Base-by-base conservation (phyloP, 768 basidiomycete genomes). In the Boletus reticulatus region DNA sequence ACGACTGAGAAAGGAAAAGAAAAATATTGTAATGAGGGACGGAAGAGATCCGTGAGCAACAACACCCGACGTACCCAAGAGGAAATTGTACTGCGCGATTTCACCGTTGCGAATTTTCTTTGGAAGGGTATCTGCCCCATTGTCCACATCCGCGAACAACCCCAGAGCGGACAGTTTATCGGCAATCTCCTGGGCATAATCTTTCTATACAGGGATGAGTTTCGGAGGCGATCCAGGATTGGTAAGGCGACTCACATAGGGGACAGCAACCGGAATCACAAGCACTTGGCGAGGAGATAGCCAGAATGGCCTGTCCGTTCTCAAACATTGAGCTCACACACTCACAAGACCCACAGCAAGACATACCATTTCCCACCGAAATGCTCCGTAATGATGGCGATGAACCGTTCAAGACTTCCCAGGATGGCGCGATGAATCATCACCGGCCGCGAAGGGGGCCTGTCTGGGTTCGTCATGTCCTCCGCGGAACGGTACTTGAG, bases 81-180 rank as follows among this genome's bases (percentile, higher is more conserved):
- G 93, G 70, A 97, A 98, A 75, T 98, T 98, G 76, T 96, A 97
- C 72, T 98, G 96, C 32, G 94, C 92, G 60, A 96, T 84, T 75
- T 99, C 95, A 20, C 92, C 95, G 69, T 98, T 98, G 29, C 95
- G 83, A 66, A 99, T 92, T 80, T 98, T 98, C 84, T 98, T 98
- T 56, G 84, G 88, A 27, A 98, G 81, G 0, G 97, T 98, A 66
- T 97, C 88, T 41, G 88, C 85, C 36, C 90, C 86, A 61, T 95
- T 87, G 72, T 98, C 97, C 17, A 92, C 93, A 63, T 98, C 97
- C 43, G 89, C 88, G 67, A 83, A 98, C 47, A 99, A 73, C 2
- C 92, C 93, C 6, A 82, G 74, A 41, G 80, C 77, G 54, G 77
- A 78, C 5, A 98, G 80, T 59, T 77, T 82, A 52, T 87, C 77